Percentiles rank a stretch among this genome's conserved stretches.
Evolutionary conservation across 1,284 basidiomycete species (phyloP).

Genomic region (Inonotus obliquus): DNA sequence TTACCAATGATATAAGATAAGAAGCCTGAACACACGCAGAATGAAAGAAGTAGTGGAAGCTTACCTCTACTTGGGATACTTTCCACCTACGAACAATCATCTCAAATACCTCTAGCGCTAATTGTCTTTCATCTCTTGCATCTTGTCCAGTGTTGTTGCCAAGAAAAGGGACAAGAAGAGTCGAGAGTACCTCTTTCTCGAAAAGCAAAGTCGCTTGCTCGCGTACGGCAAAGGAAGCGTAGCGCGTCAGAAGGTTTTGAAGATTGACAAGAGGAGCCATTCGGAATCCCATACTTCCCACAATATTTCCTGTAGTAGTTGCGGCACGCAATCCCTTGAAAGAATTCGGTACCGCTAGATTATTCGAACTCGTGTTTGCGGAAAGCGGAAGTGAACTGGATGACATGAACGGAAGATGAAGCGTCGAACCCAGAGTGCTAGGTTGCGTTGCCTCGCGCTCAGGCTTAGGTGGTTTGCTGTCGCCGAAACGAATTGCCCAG

Average conservation of each 20-base stretch:
- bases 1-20: not conserved
- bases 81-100: constrained; percentile 51
- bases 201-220: constrained; percentile 40
- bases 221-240: constrained; percentile 34
- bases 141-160: constrained; percentile 30
- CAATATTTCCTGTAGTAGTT: constrained; percentile 35
- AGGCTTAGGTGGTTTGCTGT: constrained; percentile 26
- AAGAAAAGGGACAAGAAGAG: constrained; percentile 53
- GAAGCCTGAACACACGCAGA: not conserved
- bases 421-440: constrained; percentile 29
- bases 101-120: constrained; percentile 60
- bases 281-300: constrained; percentile 20
- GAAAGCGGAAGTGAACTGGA: constrained; percentile 34
- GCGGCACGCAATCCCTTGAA: constrained; percentile 36
- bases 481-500: constrained; percentile 40
- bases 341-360: constrained; percentile 24
- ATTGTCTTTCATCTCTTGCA: constrained; percentile 46
- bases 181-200: constrained; percentile 53
- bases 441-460: constrained; percentile 33
- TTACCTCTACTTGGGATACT: constrained; percentile 44
- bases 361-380: constrained; percentile 22
- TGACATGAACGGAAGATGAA: constrained; percentile 48
- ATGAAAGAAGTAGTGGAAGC: constrained; percentile 12
- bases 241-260: constrained; percentile 37
- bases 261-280: constrained; percentile 35